These are phyloP conservation scores for Mycena rosella DNA, from an alignment of 768 basidiomycete species.

Conservation along the genomic window DNA sequence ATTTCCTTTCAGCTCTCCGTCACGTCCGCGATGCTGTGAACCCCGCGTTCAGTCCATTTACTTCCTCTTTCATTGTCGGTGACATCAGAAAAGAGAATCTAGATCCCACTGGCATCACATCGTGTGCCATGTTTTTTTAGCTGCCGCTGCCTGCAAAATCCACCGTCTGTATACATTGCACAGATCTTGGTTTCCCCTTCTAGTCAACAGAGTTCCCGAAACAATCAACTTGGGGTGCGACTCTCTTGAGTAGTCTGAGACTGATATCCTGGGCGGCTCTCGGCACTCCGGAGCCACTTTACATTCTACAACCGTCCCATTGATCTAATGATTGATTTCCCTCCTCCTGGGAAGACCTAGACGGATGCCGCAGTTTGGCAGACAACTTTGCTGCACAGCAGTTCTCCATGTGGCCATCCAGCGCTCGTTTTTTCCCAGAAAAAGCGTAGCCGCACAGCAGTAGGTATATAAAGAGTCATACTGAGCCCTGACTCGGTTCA, in stretches of 20 bases:
- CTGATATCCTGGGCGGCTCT: slow-evolving; percentile 24
- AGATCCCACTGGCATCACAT: slow-evolving; percentile 24
- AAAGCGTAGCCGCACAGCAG: slow-evolving; percentile 33
- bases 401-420: slow-evolving; percentile 30
- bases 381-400: slow-evolving; percentile 36
- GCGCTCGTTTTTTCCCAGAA: slow-evolving; percentile 27
- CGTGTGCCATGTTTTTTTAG: slow-evolving; percentile 29
- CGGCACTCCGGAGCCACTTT: slow-evolving; percentile 23
- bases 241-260: slow-evolving; percentile 7
- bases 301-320: slow-evolving; percentile 15
- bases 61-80: slow-evolving; percentile 9
- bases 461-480: slow-evolving; percentile 30
- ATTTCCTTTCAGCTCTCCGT: slow-evolving; percentile 6
- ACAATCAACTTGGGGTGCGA: too few species aligned
- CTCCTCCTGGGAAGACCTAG: slow-evolving; percentile 22
- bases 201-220: too few species aligned
- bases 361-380: slow-evolving; percentile 23
- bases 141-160: slow-evolving; percentile 2
- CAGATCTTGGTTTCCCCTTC: not conserved
- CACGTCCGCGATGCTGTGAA: slow-evolving; percentile 36
- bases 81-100: slow-evolving; percentile 33
- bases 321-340: slow-evolving; percentile 30
- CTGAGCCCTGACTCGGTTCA: slow-evolving; percentile 3
- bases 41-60: not conserved
- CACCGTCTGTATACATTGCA: not conserved